Percentiles rank a stretch among this genome's conserved stretches.
These are phyloP conservation scores for Linnemannia elongata DNA, from an alignment of 192 early-diverging fungal species.

Conservation along the genomic window DNA sequence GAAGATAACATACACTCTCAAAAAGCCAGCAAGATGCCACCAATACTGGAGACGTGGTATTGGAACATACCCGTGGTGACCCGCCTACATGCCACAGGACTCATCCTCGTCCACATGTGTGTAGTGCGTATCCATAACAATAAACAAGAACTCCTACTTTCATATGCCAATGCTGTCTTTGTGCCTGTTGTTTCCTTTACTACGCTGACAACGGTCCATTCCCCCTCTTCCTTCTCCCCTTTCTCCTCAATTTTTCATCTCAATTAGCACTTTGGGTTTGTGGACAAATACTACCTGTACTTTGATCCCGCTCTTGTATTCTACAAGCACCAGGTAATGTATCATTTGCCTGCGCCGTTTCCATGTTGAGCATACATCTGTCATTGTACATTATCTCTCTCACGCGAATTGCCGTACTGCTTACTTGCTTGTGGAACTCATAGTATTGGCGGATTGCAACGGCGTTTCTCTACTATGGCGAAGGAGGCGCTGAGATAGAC, in stretches of 20 bases:
- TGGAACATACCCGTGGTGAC: neutral
- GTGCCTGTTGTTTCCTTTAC: neutral
- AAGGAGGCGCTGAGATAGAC: neutral
- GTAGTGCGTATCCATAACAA: neutral
- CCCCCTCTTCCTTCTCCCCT: too few species aligned
- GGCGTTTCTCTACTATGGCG: neutral
- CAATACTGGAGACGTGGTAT: neutral
- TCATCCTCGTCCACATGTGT: constrained; percentile 1
- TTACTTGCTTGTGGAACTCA: neutral
- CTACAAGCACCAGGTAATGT: neutral
- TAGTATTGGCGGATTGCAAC: neutral
- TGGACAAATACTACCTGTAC: neutral
- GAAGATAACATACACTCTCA: neutral
- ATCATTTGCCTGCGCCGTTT: neutral
- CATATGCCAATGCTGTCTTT: neutral
- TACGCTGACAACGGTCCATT: neutral
- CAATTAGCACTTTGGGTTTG: neutral
- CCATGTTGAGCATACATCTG: neutral
- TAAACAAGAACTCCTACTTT: neutral
- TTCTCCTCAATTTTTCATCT: neutral
- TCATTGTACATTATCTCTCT: neutral
- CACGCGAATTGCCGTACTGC: neutral
- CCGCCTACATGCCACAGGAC: neutral
- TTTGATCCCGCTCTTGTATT: neutral
- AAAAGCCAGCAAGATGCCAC: neutral